Conservation (phyloP, 1,284 basidiomycete species). For the Stereum hirsutum region DNA sequence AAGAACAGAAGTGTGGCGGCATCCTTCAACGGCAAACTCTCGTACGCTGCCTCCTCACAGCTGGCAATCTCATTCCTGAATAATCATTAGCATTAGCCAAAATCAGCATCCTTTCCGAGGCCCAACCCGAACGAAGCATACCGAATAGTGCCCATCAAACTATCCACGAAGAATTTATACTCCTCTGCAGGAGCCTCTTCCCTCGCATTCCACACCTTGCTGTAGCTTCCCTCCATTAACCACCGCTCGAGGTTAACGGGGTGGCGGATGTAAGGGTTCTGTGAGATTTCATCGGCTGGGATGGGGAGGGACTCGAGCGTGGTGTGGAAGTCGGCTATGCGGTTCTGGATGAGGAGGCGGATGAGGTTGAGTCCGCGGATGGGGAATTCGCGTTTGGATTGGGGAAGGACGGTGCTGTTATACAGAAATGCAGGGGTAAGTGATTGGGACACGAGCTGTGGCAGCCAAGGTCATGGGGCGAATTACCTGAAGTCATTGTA, state of each 20-base stretch:
- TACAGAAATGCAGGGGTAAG: neutral
- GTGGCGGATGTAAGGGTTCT: slow-evolving; percentile 77
- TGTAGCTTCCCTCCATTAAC: slow-evolving; percentile 99
- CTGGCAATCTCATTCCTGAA: slow-evolving; percentile 86
- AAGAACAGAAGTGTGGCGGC: slow-evolving; percentile 88
- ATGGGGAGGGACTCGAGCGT: slow-evolving; percentile 92
- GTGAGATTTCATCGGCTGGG: slow-evolving; percentile 59
- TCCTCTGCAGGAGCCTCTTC: slow-evolving; percentile 82
- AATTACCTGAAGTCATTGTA: slow-evolving; percentile 80
- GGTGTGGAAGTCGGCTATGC: slow-evolving; percentile 98
- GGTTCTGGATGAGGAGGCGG: slow-evolving; percentile 90
- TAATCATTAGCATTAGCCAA: neutral
- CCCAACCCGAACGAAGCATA: slow-evolving; percentile 18
- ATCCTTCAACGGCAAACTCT: slow-evolving; percentile 80
- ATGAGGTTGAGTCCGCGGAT: slow-evolving; percentile 92
- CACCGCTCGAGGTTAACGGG: slow-evolving; percentile 90
- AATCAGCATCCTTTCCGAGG: neutral
- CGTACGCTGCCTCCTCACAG: slow-evolving; percentile 87
- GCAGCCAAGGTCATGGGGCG: neutral
- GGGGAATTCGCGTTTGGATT: slow-evolving; percentile 80
- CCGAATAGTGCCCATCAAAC: slow-evolving; percentile 90
- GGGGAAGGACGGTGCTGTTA: slow-evolving; percentile 60
- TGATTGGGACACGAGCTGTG: neutral
- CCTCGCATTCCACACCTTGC: slow-evolving; percentile 94
- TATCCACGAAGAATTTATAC: slow-evolving; percentile 86